A percentile compares a stretch with the other conserved stretches of the same genome.
Conservation (phyloP, 1,284 basidiomycete genomes). For the Ceratobasidium sp. region DNA sequence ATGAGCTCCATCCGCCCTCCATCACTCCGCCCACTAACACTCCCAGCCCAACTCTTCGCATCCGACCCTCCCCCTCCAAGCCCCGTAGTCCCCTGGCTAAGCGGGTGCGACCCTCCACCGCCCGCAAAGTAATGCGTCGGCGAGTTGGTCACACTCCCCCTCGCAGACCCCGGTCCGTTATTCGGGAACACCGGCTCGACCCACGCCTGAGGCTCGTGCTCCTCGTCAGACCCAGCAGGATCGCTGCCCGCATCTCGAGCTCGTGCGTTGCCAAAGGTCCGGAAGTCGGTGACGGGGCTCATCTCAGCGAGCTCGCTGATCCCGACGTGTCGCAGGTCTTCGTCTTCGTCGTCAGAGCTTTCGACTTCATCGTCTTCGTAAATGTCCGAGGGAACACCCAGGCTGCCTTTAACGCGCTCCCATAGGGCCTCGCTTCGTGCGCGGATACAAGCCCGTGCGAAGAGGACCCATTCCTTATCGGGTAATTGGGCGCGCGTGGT, state of each 20-base stretch:
- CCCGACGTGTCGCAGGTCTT: slow-evolving; percentile 28
- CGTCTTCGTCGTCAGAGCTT: slow-evolving; percentile 48
- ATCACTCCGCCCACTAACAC: slow-evolving; percentile 39
- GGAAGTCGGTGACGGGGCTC: slow-evolving; percentile 27
- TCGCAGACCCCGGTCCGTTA: slow-evolving; percentile 1
- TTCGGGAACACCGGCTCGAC: slow-evolving; percentile 42
- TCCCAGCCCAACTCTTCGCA: slow-evolving; percentile 28
- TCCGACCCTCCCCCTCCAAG: slow-evolving; percentile 18
- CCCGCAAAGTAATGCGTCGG: slow-evolving; percentile 28
- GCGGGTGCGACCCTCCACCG: not conserved
- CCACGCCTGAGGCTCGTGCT: slow-evolving; percentile 38
- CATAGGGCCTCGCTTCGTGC: slow-evolving; percentile 79
- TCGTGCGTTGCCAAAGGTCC: not conserved
- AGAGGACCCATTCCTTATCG: slow-evolving; percentile 71
- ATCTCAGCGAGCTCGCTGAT: slow-evolving; percentile 31
- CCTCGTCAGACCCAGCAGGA: slow-evolving; percentile 9
- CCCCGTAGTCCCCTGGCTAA: not conserved
- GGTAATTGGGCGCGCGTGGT: slow-evolving; percentile 67
- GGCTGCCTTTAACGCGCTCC: slow-evolving; percentile 80
- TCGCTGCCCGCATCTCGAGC: not conserved
- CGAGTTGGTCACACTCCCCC: slow-evolving; percentile 28
- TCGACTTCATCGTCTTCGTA: slow-evolving; percentile 64
- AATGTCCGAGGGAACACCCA: slow-evolving; percentile 80
- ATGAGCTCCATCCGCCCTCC: slow-evolving; percentile 40
- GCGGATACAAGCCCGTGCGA: slow-evolving; percentile 72